Conservation (phyloP, 352 stramenopile genomes). For the Pythium periplocum region DNA sequence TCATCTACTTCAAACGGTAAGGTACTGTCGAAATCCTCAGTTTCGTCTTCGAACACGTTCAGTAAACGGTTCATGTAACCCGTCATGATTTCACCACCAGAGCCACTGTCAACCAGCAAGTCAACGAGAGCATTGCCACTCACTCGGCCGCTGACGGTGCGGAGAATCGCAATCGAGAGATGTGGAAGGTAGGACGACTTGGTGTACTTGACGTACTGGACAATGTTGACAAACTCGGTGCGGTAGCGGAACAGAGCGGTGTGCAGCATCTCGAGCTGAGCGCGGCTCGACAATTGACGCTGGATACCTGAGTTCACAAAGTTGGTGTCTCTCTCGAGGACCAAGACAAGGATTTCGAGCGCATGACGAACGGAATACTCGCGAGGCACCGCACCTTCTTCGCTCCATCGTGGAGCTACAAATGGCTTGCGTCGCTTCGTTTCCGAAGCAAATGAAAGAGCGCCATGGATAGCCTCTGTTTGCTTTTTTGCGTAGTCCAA, state of each 20-base stretch:
- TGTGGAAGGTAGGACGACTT: constrained; percentile 69
- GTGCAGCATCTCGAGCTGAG: constrained; percentile 76
- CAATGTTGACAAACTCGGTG: constrained; percentile 70
- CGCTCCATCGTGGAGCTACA: neutral
- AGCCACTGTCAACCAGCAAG: constrained; percentile 58
- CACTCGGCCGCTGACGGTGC: constrained; percentile 62
- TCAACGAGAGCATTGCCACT: constrained; percentile 55
- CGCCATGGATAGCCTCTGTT: constrained; percentile 60
- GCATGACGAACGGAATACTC: constrained; percentile 71
- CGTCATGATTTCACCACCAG: constrained; percentile 60
- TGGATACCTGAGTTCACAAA: constrained; percentile 64
- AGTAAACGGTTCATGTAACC: constrained; percentile 79
- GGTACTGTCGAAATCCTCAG: constrained; percentile 13
- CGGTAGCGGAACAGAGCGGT: constrained; percentile 67
- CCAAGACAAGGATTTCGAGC: constrained; percentile 70
- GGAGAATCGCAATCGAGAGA: constrained; percentile 62
- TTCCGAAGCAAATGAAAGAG: constrained; percentile 59
- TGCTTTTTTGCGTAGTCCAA: constrained; percentile 74
- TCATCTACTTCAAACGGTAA: constrained; percentile 16
- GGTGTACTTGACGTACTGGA: constrained; percentile 83
- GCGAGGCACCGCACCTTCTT: constrained; percentile 23
- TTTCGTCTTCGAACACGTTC: constrained; percentile 52
- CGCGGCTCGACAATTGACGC: constrained; percentile 43
- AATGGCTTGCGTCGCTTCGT: constrained; percentile 18
- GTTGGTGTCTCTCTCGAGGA: constrained; percentile 59